These are phyloP conservation scores for Neospermospora avenae DNA, from an alignment of 2,329 filamentous ascomycete species.

Conservation along the genomic window DNA sequence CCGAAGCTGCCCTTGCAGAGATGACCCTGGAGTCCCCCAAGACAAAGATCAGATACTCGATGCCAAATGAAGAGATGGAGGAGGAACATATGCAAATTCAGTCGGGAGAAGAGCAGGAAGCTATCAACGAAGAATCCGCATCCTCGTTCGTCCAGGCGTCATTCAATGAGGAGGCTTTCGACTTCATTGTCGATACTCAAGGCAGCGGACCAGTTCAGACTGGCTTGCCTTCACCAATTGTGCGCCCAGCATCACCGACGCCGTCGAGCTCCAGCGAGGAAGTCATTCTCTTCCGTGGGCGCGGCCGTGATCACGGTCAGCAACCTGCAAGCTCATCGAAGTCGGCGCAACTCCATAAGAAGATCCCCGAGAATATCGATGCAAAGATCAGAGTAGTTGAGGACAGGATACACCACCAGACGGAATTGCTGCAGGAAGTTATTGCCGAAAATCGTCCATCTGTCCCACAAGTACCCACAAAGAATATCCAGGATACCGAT, in stretches of 20 bases:
- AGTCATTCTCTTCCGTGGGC: conserved; percentile 64
- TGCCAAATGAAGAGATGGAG: conserved; percentile 4
- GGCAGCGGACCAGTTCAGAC: conserved; percentile 33
- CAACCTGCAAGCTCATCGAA: conserved; percentile 13
- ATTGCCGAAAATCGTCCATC: conserved; percentile 12
- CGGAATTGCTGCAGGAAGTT: conserved; percentile 29
- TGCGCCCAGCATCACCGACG: conserved; percentile 36
- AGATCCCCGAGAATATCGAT: conserved; percentile 23
- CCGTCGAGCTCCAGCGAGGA: conserved; percentile 67
- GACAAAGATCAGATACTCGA: background rate
- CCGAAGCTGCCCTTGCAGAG: conserved; percentile 32
- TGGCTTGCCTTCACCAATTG: conserved; percentile 32
- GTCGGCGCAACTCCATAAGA: background rate
- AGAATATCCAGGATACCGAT: conserved; percentile 1
- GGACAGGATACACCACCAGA: conserved; percentile 29
- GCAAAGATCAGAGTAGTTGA: conserved; percentile 31
- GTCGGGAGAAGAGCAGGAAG: background rate
- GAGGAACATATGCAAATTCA: background rate
- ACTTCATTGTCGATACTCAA: conserved; percentile 38
- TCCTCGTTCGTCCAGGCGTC: background rate
- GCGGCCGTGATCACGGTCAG: conserved; percentile 44
- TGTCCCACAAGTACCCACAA: conserved; percentile 6
- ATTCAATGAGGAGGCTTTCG: background rate
- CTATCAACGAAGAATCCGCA: background rate
- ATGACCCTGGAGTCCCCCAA: conserved; percentile 20